These are phyloP conservation scores for Neopestalotiopsis sp. DNA, from an alignment of 2,329 filamentous ascomycete species.

Conservation along the genomic window DNA sequence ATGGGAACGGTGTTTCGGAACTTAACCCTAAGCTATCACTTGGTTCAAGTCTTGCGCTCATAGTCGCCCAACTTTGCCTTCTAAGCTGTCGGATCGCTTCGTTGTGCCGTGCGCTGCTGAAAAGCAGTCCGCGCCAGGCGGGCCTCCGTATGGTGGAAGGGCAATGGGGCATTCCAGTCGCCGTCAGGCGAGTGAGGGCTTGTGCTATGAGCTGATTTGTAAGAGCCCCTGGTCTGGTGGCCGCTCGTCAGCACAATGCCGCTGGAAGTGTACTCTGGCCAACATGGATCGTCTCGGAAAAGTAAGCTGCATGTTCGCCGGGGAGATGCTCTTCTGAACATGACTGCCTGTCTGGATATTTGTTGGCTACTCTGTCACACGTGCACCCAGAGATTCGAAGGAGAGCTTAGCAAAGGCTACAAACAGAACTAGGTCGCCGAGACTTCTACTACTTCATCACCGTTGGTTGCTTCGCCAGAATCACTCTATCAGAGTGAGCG, in stretches of 20 bases:
- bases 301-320: conserved; percentile 25
- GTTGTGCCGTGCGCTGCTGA: conserved; percentile 51
- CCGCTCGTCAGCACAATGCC: conserved; percentile 74
- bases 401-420: conserved; percentile 53
- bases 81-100: conserved; percentile 52
- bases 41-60: conserved; percentile 78
- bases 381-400: conserved; percentile 37
- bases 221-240: conserved; percentile 73
- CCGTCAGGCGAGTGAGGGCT: conserved; percentile 57
- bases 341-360: conserved; percentile 23
- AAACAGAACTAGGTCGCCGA: conserved; percentile 48
- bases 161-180: conserved; percentile 62
- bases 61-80: conserved; percentile 73
- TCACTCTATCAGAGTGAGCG: conserved; percentile 42
- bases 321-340: conserved; percentile 34
- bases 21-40: conserved; percentile 91
- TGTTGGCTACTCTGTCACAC: conserved; percentile 25
- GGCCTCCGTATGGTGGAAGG: conserved; percentile 50
- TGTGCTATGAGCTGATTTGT: conserved; percentile 75
- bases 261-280: conserved; percentile 68
- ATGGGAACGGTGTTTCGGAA: conserved; percentile 75
- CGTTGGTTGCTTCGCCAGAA: conserved; percentile 47
- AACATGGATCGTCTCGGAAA: conserved; percentile 34
- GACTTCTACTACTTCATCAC: conserved; percentile 39
- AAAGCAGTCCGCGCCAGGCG: conserved; percentile 49